Conservation (phyloP, 1,139 yeast genomes). For the Suhomyces atakaporum region DNA sequence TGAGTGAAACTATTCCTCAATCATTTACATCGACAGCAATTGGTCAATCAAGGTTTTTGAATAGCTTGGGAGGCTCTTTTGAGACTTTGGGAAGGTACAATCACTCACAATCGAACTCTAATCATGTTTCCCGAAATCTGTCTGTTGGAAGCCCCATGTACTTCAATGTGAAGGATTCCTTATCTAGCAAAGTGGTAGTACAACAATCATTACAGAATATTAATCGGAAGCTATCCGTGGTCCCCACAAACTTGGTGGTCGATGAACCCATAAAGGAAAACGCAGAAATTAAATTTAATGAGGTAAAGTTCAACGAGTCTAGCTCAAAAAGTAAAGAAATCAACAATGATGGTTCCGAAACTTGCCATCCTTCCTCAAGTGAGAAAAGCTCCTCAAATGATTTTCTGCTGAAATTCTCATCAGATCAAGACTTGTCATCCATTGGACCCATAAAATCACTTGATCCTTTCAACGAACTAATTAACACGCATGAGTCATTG, state of each 20-base stretch:
- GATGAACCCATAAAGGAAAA: conserved; percentile 11
- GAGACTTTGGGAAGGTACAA: conserved; percentile 4
- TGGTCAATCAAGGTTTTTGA: neutral
- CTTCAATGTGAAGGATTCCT: conserved; percentile 19
- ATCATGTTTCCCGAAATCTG: conserved; percentile 27
- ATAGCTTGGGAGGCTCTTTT: conserved; percentile 1
- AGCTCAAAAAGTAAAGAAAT: neutral
- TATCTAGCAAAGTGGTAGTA: conserved; percentile 15
- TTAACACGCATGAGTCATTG: conserved; percentile 38
- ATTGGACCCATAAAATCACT: too few relatives aligned
- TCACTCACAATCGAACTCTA: conserved; percentile 4
- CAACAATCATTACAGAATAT: conserved; percentile 18
- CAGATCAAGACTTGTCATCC: neutral
- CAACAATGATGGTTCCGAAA: neutral
- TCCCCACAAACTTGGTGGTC: conserved; percentile 30
- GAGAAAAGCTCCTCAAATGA: neutral
- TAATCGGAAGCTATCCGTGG: conserved; percentile 29
- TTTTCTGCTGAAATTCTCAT: neutral
- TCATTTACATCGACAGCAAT: neutral
- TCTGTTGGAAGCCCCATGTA: conserved; percentile 31
- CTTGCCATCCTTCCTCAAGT: neutral
- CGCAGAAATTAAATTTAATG: conserved; percentile 29
- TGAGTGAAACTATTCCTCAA: conserved; percentile 6
- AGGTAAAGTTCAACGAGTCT: conserved; percentile 27
- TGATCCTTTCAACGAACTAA: conserved; percentile 31